A percentile compares a stretch with the other conserved stretches of the same genome.
phyloP scores from a whole-genome alignment of 345 rosid species.

The Carallia pectinifolia region DNA sequence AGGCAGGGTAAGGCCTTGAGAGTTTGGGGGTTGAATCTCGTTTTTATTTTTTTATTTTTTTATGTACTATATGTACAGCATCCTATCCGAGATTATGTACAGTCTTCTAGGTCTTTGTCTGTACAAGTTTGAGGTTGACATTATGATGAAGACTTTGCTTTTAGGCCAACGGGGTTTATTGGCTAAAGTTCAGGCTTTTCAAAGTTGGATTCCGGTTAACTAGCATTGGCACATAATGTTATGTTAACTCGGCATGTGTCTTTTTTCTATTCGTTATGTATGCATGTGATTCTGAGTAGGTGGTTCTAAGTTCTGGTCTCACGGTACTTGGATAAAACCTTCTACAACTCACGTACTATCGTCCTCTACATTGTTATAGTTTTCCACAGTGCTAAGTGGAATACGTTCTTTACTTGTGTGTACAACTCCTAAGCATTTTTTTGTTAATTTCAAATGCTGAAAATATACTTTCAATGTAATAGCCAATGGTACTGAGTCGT shows the following conservation, averaged over 20 bases:
- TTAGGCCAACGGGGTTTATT: background rate
- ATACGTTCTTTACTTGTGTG: background rate
- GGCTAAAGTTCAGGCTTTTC: conserved; percentile 6
- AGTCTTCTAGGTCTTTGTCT: background rate
- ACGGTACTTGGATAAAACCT: conserved; percentile 20
- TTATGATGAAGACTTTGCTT: conserved; percentile 6
- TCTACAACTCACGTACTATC: conserved; percentile 13
- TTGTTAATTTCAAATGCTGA: background rate
- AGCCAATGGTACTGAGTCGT: background rate
- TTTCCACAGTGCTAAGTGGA: conserved; percentile 14
- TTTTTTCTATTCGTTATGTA: conserved; percentile 16
- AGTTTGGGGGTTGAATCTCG: conserved; percentile 12
- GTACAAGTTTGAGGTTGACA: conserved; percentile 6
- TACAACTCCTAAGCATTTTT: conserved; percentile 2
- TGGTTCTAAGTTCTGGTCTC: conserved; percentile 12
- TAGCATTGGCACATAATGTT: conserved; percentile 2
- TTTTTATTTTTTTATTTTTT: background rate
- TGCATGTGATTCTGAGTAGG: conserved; percentile 24
- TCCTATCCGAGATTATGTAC: background rate
- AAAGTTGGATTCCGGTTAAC: conserved; percentile 11
- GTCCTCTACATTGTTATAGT: conserved; percentile 12
- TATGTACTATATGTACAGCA: background rate
- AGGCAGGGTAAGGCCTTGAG: conserved; percentile 23
- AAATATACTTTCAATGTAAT: background rate
- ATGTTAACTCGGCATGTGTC: conserved; percentile 11